A percentile compares a stretch with the other conserved stretches of the same genome.
phyloP scores from a whole-genome alignment of 805 yeast genomes.

The Aciculoconidium aculeatum region DNA sequence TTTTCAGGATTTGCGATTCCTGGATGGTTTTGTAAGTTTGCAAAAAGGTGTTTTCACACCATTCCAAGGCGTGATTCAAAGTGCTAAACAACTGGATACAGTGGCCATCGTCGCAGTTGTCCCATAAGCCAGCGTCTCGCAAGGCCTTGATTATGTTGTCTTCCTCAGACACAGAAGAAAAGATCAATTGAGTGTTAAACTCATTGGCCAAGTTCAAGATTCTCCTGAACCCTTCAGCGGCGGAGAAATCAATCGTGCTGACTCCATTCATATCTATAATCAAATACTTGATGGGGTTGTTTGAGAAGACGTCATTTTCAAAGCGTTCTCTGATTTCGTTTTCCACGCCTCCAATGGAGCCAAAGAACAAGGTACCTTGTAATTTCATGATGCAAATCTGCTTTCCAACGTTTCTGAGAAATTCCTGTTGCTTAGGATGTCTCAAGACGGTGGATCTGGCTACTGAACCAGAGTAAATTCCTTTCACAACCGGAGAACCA shows the following conservation, averaged over 20 bases:
- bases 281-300: constrained; percentile 68
- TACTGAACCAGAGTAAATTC: constrained; percentile 77
- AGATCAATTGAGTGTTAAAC: constrained; percentile 62
- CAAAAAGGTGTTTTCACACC: constrained; percentile 93
- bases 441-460: constrained; percentile 91
- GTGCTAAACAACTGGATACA: constrained; percentile 63
- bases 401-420: constrained; percentile 77
- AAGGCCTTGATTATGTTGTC: constrained; percentile 66
- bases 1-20: constrained; percentile 13
- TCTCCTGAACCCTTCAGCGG: constrained; percentile 91
- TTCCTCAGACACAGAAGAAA: constrained; percentile 69
- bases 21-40: constrained; percentile 45
- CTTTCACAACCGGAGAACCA: constrained; percentile 71
- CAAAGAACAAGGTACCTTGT: constrained; percentile 88
- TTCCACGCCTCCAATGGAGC: constrained; percentile 92
- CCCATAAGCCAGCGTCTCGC: constrained; percentile 79
- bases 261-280: constrained; percentile 84
- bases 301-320: constrained; percentile 45
- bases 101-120: constrained; percentile 22
- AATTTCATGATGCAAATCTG: constrained; percentile 85
- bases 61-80: constrained; percentile 83
- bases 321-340: constrained; percentile 59
- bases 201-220: constrained; percentile 72
- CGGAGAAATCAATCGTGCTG: constrained; percentile 80
- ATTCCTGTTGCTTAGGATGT: constrained; percentile 83